Evolutionary conservation across 2,329 filamentous ascomycete genomes (phyloP).

Genomic region (Cercospora zeina): DNA sequence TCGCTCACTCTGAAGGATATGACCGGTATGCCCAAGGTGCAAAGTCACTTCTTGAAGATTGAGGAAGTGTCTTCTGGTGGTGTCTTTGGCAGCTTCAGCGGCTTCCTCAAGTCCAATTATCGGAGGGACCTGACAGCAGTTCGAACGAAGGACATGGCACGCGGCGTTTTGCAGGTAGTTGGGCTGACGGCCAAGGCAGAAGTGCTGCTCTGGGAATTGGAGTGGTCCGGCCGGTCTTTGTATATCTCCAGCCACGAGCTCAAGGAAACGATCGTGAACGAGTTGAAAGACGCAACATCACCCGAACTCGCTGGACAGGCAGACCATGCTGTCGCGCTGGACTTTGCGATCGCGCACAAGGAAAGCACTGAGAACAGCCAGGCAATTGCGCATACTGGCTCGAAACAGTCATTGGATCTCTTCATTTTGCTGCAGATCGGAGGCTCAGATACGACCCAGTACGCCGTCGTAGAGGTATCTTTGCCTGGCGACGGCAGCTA

Average conservation of each 20-base stretch:
- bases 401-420: slow-evolving; percentile 34
- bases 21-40: slow-evolving; percentile 80
- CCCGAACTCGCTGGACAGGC: slow-evolving; percentile 47
- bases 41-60: slow-evolving; percentile 72
- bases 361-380: slow-evolving; percentile 31
- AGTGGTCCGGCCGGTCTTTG: slow-evolving; percentile 80
- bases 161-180: slow-evolving; percentile 82
- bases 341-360: slow-evolving; percentile 67
- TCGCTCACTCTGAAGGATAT: slow-evolving; percentile 83
- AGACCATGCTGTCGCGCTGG: slow-evolving; percentile 56
- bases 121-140: slow-evolving; percentile 78
- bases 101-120: slow-evolving; percentile 68
- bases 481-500: slow-evolving; percentile 54
- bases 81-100: slow-evolving; percentile 78
- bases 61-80: slow-evolving; percentile 60
- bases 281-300: slow-evolving; percentile 58
- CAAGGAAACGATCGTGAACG: slow-evolving; percentile 62
- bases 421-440: slow-evolving; percentile 36
- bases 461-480: slow-evolving; percentile 72
- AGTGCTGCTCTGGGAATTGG: slow-evolving; percentile 83
- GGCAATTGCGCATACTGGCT: slow-evolving; percentile 31
- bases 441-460: slow-evolving; percentile 52
- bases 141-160: slow-evolving; percentile 67
- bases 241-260: slow-evolving; percentile 71
- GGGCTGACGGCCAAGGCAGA: slow-evolving; percentile 75